These are phyloP conservation scores for Alternaria incomplexa DNA, from an alignment of 2,329 filamentous ascomycete species.

Conservation along the genomic window DNA sequence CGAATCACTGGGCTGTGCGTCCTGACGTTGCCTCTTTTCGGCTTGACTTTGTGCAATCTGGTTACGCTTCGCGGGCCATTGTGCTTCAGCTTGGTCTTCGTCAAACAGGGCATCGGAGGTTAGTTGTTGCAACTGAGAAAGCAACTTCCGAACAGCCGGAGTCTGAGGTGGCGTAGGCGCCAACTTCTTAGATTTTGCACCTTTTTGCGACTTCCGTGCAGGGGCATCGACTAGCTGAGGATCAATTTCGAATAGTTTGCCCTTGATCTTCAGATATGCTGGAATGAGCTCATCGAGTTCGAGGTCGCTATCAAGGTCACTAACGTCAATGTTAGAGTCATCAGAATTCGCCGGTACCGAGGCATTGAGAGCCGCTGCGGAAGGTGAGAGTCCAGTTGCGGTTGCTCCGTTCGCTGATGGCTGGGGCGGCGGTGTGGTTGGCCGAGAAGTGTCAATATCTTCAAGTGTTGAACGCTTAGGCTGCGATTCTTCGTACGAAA, in stretches of 20 bases:
- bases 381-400: background rate
- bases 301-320: constrained; percentile 58
- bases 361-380: constrained; percentile 1
- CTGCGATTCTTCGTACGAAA: constrained; percentile 65
- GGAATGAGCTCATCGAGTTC: constrained; percentile 64
- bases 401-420: background rate
- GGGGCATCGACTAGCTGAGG: constrained; percentile 63
- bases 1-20: background rate
- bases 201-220: constrained; percentile 39
- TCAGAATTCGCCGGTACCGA: constrained; percentile 16
- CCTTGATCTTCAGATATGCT: constrained; percentile 77
- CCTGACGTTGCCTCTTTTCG: constrained; percentile 23
- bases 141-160: constrained; percentile 67
- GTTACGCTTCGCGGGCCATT: constrained; percentile 54
- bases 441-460: constrained; percentile 32
- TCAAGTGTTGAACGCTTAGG: constrained; percentile 23
- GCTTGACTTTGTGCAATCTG: constrained; percentile 51
- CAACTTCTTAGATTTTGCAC: constrained; percentile 24
- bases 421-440: constrained; percentile 17
- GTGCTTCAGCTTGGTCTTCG: constrained; percentile 52
- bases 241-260: constrained; percentile 55
- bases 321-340: constrained; percentile 49
- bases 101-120: constrained; percentile 67
- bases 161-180: constrained; percentile 29
- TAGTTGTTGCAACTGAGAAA: constrained; percentile 76